A percentile compares a stretch with the other conserved stretches of the same genome.
phyloP scores from a whole-genome alignment of 2,329 filamentous ascomycete genomes.

The Zarea fungicola region DNA sequence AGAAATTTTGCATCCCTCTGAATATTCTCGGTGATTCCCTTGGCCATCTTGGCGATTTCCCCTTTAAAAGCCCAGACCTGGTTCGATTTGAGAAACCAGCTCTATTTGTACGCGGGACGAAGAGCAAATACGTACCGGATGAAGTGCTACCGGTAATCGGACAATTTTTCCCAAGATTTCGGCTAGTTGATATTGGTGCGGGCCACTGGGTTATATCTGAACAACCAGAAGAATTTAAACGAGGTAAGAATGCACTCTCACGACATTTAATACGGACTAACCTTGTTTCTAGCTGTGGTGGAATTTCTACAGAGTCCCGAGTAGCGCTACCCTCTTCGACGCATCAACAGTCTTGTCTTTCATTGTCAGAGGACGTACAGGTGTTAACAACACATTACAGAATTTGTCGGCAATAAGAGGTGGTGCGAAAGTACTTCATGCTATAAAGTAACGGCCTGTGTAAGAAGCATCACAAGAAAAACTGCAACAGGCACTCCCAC shows the following conservation, averaged over 20 bases:
- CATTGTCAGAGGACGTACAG: too few species aligned
- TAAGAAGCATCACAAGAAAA: neutral
- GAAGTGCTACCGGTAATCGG: constrained; percentile 75
- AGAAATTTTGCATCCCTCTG: constrained; percentile 77
- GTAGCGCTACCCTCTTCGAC: too few species aligned
- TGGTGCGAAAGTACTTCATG: too few species aligned
- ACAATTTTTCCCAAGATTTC: constrained; percentile 74
- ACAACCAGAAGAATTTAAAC: constrained; percentile 71
- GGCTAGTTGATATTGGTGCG: constrained; percentile 66
- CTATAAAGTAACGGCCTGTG: too few species aligned
- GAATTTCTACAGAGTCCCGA: constrained; percentile 54
- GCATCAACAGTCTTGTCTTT: too few species aligned
- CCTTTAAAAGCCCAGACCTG: constrained; percentile 67
- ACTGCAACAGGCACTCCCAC: neutral
- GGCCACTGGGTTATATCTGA: constrained; percentile 92
- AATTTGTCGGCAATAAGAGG: too few species aligned
- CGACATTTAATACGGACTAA: constrained; percentile 6
- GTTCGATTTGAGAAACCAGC: constrained; percentile 69
- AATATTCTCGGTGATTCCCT: constrained; percentile 62
- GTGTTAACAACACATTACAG: neutral
- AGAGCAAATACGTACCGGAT: constrained; percentile 74
- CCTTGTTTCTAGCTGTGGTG: constrained; percentile 46
- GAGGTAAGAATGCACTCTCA: constrained; percentile 46
- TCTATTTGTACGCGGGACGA: constrained; percentile 73
- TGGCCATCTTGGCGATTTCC: constrained; percentile 79